Evolutionary conservation across 345 rosid species (phyloP), one percentile per base, ranked within the genome.

Genomic region (Sisymbrium altissimum): DNA sequence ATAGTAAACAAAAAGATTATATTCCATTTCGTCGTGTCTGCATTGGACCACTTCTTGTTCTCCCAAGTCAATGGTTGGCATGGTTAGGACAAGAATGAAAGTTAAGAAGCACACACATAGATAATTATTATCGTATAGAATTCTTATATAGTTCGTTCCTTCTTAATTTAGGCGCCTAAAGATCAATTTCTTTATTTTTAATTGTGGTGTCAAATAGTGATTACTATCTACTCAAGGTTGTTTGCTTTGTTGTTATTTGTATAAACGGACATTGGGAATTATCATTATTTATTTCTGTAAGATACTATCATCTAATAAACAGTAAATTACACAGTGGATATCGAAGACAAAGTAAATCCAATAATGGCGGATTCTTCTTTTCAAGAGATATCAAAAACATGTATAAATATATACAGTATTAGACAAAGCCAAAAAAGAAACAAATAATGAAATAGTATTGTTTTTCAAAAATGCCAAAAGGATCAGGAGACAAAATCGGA

Each of bases 381-480:
- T n/a, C 0, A 6, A 52, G 19, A 70, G 11, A 35, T n/a, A 3
- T 48, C 40, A 48, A 35, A 40, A n/a, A n/a, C n/a, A 21, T 60
- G 17, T 6, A 23, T 9, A 9, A 17, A 6, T 5, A n/a, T 29
- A 23, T 3, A n/a, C n/a, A 53, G 10, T 45, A 45, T 2, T 12
- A 30, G 25, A 15, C 14, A 25, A 15, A n/a, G n/a, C n/a, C n/a
- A n/a, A n/a, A n/a, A n/a, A n/a, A n/a, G n/a, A n/a, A n/a, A n/a
- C 21, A 32, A n/a, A 5, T 7, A 19, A 44, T 0, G 52, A 30
- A 29, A 50, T 33, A 46, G 12, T 35, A 13, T 33, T 44, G 44
- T 73, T 52, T 64, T 62, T 32, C 7, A 25, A 64, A 63, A 62
- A 52, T 40, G 70, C 43, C 69, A 64, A 64, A 38, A 46, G n/a